phyloP scores from a whole-genome alignment of 2,329 filamentous ascomycete genomes.

The Paraphoma chrysanthemicola region DNA sequence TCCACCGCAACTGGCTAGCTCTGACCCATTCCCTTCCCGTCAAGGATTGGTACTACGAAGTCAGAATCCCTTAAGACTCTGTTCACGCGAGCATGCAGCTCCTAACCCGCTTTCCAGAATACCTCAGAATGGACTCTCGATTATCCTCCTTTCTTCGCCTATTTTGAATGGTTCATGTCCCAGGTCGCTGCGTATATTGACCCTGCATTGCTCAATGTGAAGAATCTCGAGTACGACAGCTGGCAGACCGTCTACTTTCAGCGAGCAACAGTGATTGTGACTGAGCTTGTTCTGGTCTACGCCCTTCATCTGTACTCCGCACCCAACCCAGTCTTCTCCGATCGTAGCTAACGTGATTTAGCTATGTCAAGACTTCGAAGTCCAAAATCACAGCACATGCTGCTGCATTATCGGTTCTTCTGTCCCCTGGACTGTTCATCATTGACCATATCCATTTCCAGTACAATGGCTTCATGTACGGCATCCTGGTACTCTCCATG shows the following conservation, averaged over 20 bases:
- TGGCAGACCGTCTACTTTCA: slow-evolving; percentile 97
- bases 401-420: slow-evolving; percentile 83
- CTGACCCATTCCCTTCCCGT: slow-evolving; percentile 89
- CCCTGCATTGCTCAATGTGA: slow-evolving; percentile 79
- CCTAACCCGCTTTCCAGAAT: slow-evolving; percentile 58
- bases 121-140: slow-evolving; percentile 99
- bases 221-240: slow-evolving; percentile 84
- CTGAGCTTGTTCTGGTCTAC: slow-evolving; percentile 83
- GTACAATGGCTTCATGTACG: slow-evolving; percentile 98
- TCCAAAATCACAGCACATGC: slow-evolving; percentile 82
- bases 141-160: slow-evolving; percentile 97
- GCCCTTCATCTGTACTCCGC: slow-evolving; percentile 73
- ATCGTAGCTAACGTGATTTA: slow-evolving; percentile 46
- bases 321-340: neutral
- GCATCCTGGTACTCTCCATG: slow-evolving; percentile 84
- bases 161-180: slow-evolving; percentile 92
- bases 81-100: neutral
- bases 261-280: slow-evolving; percentile 82
- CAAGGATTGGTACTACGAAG: slow-evolving; percentile 93
- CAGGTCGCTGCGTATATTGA: slow-evolving; percentile 80
- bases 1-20: slow-evolving; percentile 98
- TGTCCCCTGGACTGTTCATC: slow-evolving; percentile 92
- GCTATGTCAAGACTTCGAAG: slow-evolving; percentile 77
- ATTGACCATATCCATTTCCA: slow-evolving; percentile 99
- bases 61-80: slow-evolving; percentile 34